These are phyloP conservation scores for Gomphus sp. DNA, from an alignment of 1,284 basidiomycete genomes.

Conservation along the genomic window DNA sequence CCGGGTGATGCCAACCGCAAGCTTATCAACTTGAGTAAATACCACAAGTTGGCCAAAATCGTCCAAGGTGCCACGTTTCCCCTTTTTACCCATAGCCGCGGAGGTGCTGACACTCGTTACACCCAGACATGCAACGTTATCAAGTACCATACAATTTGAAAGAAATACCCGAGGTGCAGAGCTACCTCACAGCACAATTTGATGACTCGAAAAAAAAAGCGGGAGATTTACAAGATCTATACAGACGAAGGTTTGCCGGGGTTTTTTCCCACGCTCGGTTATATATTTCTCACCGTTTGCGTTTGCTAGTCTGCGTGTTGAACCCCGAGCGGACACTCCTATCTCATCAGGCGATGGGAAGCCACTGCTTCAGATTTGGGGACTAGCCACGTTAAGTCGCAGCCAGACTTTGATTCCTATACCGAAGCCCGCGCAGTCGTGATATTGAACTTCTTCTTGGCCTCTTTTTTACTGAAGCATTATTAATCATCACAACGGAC, in stretches of 20 bases:
- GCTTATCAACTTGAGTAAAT: conserved; percentile 94
- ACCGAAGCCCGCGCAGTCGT: neutral
- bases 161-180: conserved; percentile 77
- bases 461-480: neutral
- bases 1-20: conserved; percentile 69
- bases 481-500: neutral
- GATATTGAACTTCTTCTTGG: neutral
- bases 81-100: neutral
- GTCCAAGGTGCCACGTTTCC: conserved; percentile 52
- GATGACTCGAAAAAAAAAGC: conserved; percentile 57
- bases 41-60: conserved; percentile 82
- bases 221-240: conserved; percentile 72
- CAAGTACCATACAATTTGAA: conserved; percentile 80
- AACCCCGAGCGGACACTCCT: conserved; percentile 64
- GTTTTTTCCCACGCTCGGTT: neutral
- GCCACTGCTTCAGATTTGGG: conserved; percentile 8
- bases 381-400: conserved; percentile 6
- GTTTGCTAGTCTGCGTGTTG: conserved; percentile 55
- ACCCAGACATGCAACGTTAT: conserved; percentile 83
- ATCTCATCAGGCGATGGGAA: conserved; percentile 5
- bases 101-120: conserved; percentile 3
- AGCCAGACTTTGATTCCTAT: neutral
- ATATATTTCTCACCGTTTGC: conserved; percentile 8
- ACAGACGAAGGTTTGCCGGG: conserved; percentile 59
- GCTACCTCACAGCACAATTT: conserved; percentile 64